These are phyloP conservation scores for Flaveria ramosissima DNA, from an alignment of 129 eudicot species.

Conservation along the genomic window DNA sequence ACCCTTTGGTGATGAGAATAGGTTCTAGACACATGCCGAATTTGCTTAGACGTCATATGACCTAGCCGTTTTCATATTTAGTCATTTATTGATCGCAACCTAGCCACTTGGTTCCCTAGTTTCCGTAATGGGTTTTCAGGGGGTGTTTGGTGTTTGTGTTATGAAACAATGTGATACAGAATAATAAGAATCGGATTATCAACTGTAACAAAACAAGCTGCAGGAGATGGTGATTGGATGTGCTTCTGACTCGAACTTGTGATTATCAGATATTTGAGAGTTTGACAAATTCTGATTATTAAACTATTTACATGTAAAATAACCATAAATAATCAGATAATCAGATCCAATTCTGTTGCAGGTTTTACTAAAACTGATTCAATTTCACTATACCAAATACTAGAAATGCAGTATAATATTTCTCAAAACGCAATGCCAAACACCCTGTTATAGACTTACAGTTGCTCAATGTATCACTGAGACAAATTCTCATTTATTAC, in stretches of 20 bases:
- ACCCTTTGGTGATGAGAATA: conserved; percentile 47
- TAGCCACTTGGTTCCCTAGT: background rate
- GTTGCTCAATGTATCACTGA: background rate
- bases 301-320: too few relatives aligned
- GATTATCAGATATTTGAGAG: too few relatives aligned
- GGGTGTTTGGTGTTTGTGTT: conserved; percentile 15
- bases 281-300: too few relatives aligned
- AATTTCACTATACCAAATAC: background rate
- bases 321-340: too few relatives aligned
- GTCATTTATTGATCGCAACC: conserved; percentile 20
- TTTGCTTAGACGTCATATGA: conserved; percentile 34
- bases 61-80: conserved; percentile 28
- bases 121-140: background rate
- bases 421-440: background rate
- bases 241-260: background rate
- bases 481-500: conserved; percentile 28
- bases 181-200: background rate
- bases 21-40: conserved; percentile 46
- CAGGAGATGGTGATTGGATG: background rate
- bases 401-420: background rate
- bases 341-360: too few relatives aligned
- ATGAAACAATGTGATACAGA: background rate
- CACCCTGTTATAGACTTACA: background rate
- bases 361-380: too few relatives aligned
- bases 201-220: background rate